Conservation (phyloP, 352 stramenopile genomes). For the Globisporangium ultimum region DNA sequence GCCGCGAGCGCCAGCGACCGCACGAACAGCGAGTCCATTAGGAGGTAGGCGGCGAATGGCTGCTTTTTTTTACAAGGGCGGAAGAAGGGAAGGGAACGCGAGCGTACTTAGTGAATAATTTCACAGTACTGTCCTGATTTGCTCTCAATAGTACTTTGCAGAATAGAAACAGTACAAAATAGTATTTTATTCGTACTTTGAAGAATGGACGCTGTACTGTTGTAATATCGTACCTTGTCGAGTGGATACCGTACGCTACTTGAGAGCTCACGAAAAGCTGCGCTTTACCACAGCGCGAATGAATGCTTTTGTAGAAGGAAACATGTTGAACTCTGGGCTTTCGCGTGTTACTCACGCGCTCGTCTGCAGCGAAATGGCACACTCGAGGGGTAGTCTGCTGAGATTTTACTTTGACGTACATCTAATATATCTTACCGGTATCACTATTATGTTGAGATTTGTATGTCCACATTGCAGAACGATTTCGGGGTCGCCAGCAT, state of each 20-base stretch:
- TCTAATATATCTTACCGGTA: background rate
- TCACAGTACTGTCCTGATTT: background rate
- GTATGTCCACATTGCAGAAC: too few species aligned
- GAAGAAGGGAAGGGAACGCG: too few species aligned
- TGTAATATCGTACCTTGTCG: background rate
- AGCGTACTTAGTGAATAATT: background rate
- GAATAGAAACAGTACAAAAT: background rate
- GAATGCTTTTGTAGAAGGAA: background rate
- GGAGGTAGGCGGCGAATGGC: background rate
- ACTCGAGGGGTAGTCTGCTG: too few species aligned
- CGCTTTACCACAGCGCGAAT: background rate
- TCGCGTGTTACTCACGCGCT: background rate
- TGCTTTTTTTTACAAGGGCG: background rate
- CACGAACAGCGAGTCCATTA: slow-evolving; percentile 74
- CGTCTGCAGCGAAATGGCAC: too few species aligned
- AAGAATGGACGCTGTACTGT: background rate
- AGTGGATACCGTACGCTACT: background rate
- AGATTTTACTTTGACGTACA: background rate
- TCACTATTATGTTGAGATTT: too few species aligned
- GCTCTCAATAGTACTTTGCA: background rate
- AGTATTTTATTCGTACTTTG: background rate
- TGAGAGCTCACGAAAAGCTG: background rate
- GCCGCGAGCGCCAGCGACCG: slow-evolving; percentile 49
- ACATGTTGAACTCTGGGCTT: background rate
- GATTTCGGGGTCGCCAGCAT: too few species aligned